A percentile compares a stretch with the other conserved stretches of the same genome.
Conservation (phyloP, 2,329 filamentous ascomycete species). For the Fusarium praegraminearum region DNA sequence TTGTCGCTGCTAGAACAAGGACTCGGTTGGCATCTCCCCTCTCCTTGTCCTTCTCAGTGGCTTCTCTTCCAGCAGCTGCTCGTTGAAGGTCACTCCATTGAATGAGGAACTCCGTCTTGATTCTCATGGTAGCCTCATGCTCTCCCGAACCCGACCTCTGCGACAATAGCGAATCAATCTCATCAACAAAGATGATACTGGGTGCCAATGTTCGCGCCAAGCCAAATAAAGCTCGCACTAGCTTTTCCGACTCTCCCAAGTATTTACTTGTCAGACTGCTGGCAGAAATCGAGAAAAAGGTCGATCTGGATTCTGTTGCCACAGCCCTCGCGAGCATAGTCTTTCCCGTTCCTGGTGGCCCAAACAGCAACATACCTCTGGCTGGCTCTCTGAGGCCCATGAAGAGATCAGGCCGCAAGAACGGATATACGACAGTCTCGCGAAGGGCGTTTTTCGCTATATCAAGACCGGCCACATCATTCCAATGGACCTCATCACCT, state of each 20-base stretch:
- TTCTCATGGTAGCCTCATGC: constrained; percentile 90
- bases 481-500: constrained; percentile 95
- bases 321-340: constrained; percentile 95
- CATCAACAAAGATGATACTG: constrained; percentile 97
- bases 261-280: constrained; percentile 96
- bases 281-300: constrained; percentile 97
- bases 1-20: constrained; percentile 93
- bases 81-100: constrained; percentile 96
- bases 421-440: constrained; percentile 97
- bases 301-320: constrained; percentile 92
- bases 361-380: constrained; percentile 94
- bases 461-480: constrained; percentile 90
- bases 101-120: constrained; percentile 98
- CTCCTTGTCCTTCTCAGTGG: constrained; percentile 73
- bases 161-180: constrained; percentile 94
- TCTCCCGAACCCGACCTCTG: constrained; percentile 85
- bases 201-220: constrained; percentile 91
- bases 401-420: constrained; percentile 93
- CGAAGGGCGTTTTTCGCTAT: constrained; percentile 91
- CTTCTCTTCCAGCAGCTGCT: constrained; percentile 87
- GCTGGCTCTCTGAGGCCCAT: constrained; percentile 95
- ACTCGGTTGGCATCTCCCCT: constrained; percentile 87
- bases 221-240: constrained; percentile 90
- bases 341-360: constrained; percentile 97
- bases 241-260: constrained; percentile 94